phyloP scores from a whole-genome alignment of 2,329 filamentous ascomycete species.

The Dothistroma septosporum region DNA sequence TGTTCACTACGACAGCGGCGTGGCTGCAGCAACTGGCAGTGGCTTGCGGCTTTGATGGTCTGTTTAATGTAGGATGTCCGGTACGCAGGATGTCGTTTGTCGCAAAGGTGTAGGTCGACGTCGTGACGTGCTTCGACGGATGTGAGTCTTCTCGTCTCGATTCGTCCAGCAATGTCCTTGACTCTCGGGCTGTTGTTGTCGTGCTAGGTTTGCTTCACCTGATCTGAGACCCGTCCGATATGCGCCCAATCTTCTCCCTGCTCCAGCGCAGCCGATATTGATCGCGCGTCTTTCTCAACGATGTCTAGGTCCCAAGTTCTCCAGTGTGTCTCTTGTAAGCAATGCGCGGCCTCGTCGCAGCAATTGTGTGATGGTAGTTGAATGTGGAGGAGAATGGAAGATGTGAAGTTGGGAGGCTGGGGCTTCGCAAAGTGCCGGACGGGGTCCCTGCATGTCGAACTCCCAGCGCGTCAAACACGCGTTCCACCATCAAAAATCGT shows the following conservation, averaged over 20 bases:
- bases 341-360: not conserved
- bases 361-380: not conserved
- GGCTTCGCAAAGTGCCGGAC: not conserved
- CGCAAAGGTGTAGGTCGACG: not conserved
- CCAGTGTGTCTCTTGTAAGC: not conserved
- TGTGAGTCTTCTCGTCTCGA: not conserved
- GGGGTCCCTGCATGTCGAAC: not conserved
- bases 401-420: conserved; percentile 10
- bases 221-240: not conserved
- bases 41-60: not conserved
- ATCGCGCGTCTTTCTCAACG: not conserved
- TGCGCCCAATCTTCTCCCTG: not conserved
- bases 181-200: conserved; percentile 1
- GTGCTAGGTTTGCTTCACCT: not conserved
- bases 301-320: not conserved
- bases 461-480: not conserved
- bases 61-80: not conserved
- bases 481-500: conserved; percentile 12
- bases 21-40: not conserved
- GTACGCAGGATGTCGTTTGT: not conserved
- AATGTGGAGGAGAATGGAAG: not conserved
- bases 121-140: not conserved
- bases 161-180: not conserved
- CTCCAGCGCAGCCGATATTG: not conserved
- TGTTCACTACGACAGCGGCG: not conserved